Evolutionary conservation across 1,284 basidiomycete genomes (phyloP), one percentile per base, ranked within the genome.

Genomic region (Microbotryum silenes-acaulis): DNA sequence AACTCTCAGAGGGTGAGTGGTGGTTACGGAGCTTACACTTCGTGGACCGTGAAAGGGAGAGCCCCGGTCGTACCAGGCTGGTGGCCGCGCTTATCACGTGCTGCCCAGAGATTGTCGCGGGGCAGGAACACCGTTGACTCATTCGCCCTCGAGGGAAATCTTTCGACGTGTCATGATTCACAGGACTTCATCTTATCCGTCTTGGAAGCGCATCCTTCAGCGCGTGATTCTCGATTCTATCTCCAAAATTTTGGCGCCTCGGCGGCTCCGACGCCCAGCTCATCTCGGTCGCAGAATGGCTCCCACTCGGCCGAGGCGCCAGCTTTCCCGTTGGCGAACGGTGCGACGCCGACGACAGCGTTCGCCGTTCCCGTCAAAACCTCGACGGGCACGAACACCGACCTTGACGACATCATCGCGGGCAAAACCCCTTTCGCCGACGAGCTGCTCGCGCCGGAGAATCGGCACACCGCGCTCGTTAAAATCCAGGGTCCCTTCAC

Each of bases 181-280:
- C 74, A 98, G 92, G 93, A 97, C 73, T 93, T 99, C 73, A 94
- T 99, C 74, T 79, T 98, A 57, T 94, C 91, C 54, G 89, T 99
- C 71, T 81, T 99, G 58, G 86, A 89, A 67, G 88, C 96, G 45
- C 91, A 91, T 64, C 93, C 96, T 10, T 97, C 94, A 2, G 77
- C 87, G 60, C 82, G 96, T 70, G 96, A 98, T 76, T 88, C 91
- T 47, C 86, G 85, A 62, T 85, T 86, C 1, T 98, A 97, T 76
- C 82, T 97, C 18, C 87, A 86, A 49, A 89, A 85, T 37, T 97
- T 99, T 67, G 79, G 77, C 14, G 77, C 77, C 52, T 82, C 80
- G 50, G 80, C 54, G 80, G 47, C 60, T 29, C 44, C 56, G 52
- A 33, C 59, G 60, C 29, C 70, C 52, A 46, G 37, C 29, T 16